phyloP scores from a whole-genome alignment of 2,329 filamentous ascomycete species.

The Orbilia quercus region DNA sequence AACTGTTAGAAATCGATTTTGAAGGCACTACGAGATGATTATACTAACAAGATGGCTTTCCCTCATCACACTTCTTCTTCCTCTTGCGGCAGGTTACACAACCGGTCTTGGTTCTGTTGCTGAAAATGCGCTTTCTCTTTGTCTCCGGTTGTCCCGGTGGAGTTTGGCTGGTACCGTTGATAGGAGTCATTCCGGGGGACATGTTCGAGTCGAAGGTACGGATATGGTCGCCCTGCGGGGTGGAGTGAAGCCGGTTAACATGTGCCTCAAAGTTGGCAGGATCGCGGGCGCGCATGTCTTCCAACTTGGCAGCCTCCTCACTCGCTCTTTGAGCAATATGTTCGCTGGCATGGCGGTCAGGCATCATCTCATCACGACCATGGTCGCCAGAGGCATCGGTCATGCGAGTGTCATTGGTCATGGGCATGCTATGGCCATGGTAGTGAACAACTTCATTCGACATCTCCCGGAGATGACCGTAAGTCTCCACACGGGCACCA shows the following conservation, averaged over 20 bases:
- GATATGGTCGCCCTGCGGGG: constrained; percentile 47
- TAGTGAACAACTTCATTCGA: constrained; percentile 54
- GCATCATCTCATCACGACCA: constrained; percentile 39
- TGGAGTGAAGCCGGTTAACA: constrained; percentile 36
- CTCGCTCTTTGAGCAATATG: constrained; percentile 51
- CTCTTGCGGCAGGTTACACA: constrained; percentile 90
- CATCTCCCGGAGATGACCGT: constrained; percentile 49
- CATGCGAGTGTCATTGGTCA: constrained; percentile 54
- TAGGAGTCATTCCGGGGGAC: constrained; percentile 43
- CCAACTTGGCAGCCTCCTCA: constrained; percentile 49
- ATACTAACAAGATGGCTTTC: constrained; percentile 81
- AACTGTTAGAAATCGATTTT: constrained; percentile 13
- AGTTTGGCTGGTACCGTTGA: constrained; percentile 37
- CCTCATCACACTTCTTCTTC: constrained; percentile 98
- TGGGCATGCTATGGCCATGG: constrained; percentile 53
- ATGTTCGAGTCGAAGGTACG: constrained; percentile 44
- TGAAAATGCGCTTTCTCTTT: constrained; percentile 83
- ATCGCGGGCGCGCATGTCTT: constrained; percentile 49
- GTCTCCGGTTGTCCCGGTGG: constrained; percentile 50
- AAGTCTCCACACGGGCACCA: constrained; percentile 38
- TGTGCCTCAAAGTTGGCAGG: constrained; percentile 44
- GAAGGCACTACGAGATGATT: too few species aligned
- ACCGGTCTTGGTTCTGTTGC: constrained; percentile 93
- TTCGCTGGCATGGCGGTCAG: constrained; percentile 43
- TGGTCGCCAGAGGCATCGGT: constrained; percentile 29